Conservation (phyloP, 345 rosid species). For the Salix suchowensis region DNA sequence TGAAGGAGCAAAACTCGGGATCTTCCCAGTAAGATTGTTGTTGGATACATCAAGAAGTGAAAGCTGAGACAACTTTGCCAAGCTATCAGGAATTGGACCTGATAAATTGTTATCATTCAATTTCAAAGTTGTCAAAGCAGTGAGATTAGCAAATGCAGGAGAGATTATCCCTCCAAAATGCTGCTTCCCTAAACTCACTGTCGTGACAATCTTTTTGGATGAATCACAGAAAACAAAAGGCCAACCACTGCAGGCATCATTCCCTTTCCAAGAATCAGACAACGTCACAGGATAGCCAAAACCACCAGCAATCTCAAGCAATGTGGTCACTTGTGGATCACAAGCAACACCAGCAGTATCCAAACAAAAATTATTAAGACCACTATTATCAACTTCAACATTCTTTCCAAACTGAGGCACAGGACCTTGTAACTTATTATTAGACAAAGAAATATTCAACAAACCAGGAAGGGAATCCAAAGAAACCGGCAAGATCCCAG, state of each 20-base stretch:
- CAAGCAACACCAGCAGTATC: conserved; percentile 38
- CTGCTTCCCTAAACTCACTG: conserved; percentile 46
- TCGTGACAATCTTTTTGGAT: conserved; percentile 23
- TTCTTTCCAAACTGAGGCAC: conserved; percentile 32
- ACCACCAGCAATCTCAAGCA: conserved; percentile 61
- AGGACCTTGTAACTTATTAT: conserved; percentile 76
- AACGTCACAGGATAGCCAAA: conserved; percentile 58
- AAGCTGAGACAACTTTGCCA: conserved; percentile 47
- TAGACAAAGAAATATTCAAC: conserved; percentile 44
- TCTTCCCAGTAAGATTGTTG: conserved; percentile 57
- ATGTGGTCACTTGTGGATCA: conserved; percentile 47
- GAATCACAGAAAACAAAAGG: conserved; percentile 50
- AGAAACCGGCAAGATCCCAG: conserved; percentile 56
- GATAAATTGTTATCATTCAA: conserved; percentile 58
- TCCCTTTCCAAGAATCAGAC: conserved; percentile 67
- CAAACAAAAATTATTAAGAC: conserved; percentile 46
- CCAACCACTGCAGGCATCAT: conserved; percentile 61
- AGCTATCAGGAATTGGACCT: conserved; percentile 53
- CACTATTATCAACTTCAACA: conserved; percentile 21
- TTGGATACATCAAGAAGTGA: conserved; percentile 57
- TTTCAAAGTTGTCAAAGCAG: conserved; percentile 41
- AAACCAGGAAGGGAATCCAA: conserved; percentile 35
- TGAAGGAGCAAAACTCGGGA: conserved; percentile 34
- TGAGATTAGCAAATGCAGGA: conserved; percentile 50
- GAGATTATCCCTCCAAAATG: conserved; percentile 56